phyloP scores from a whole-genome alignment of 108 stramenopile genomes.

The Seminavis robusta region DNA sequence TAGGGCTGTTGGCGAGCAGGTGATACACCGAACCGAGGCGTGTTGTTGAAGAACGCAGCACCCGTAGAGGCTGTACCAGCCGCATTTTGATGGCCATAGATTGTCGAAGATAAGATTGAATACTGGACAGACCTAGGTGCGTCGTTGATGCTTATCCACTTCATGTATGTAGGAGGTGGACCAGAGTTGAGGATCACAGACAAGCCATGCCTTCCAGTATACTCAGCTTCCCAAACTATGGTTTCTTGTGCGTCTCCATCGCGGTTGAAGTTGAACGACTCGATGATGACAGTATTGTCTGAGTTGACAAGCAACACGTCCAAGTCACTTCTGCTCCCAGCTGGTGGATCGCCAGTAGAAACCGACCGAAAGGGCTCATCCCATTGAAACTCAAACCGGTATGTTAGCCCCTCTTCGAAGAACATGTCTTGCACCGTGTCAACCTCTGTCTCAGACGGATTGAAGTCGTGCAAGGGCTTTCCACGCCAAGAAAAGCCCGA shows the following conservation, averaged over 20 bases:
- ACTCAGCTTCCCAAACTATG: too few relatives aligned
- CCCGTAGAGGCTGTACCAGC: conserved; percentile 4
- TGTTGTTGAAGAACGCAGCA: conserved; percentile 7
- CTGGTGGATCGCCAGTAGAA: too few relatives aligned
- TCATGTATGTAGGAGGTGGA: background rate
- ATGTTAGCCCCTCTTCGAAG: background rate
- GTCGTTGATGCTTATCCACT: background rate
- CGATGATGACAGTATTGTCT: too few relatives aligned
- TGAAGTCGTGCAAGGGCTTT: conserved; percentile 21
- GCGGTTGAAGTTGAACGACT: too few relatives aligned
- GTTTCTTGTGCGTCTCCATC: too few relatives aligned
- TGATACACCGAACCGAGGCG: conserved; percentile 9
- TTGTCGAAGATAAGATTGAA: background rate
- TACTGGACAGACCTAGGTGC: background rate
- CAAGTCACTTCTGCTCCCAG: too few relatives aligned
- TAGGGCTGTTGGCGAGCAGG: conserved; percentile 2
- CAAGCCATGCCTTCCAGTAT: background rate
- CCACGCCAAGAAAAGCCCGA: too few relatives aligned
- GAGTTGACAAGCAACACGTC: too few relatives aligned
- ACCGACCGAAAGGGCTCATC: conserved; percentile 11
- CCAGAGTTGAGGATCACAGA: background rate
- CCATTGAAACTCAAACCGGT: conserved; percentile 7
- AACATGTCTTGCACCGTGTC: too few relatives aligned
- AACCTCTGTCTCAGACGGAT: too few relatives aligned
- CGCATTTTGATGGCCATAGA: conserved; percentile 13